Conservation (phyloP, 2,329 filamentous ascomycete species). For the Verticillium zaregamsianum region DNA sequence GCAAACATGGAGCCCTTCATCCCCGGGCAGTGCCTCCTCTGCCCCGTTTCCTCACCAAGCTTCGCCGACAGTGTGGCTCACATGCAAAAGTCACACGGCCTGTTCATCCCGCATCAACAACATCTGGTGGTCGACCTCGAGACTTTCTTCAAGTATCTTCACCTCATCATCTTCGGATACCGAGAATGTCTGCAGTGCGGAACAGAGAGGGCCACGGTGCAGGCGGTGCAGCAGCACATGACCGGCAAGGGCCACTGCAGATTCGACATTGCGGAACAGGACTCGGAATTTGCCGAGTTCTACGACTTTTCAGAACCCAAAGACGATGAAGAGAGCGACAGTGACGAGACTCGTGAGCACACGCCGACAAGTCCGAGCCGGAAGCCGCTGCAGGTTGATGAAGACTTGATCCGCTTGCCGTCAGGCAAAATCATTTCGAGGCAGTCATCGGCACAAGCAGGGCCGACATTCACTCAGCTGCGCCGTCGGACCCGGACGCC, state of each 20-base stretch:
- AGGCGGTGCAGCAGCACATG: slow-evolving; percentile 50
- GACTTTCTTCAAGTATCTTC: slow-evolving; percentile 41
- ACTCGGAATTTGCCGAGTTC: slow-evolving; percentile 35
- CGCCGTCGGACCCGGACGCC: no score
- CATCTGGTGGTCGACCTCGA: slow-evolving; percentile 40
- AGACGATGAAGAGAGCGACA: no score
- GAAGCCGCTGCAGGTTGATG: no score
- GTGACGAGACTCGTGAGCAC: no score
- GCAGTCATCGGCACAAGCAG: no score
- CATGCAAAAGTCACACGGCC: slow-evolving; percentile 44
- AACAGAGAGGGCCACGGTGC: slow-evolving; percentile 31
- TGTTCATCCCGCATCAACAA: slow-evolving; percentile 35
- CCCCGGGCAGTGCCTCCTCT: slow-evolving; percentile 37
- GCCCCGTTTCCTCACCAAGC: slow-evolving; percentile 19
- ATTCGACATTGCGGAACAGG: slow-evolving; percentile 28
- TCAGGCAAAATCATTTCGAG: no score
- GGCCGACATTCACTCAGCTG: no score
- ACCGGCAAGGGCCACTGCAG: slow-evolving; percentile 41
- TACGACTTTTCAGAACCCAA: slow-evolving; percentile 24
- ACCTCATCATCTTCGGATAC: slow-evolving; percentile 42
- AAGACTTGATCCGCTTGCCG: no score
- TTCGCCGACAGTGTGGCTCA: slow-evolving; percentile 37
- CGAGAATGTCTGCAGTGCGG: slow-evolving; percentile 51
- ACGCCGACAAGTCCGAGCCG: no score
- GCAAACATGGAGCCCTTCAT: slow-evolving; percentile 14